Evolutionary conservation across 495 filamentous ascomycete genomes (phyloP).

Genomic region (Neurospora discreta): DNA sequence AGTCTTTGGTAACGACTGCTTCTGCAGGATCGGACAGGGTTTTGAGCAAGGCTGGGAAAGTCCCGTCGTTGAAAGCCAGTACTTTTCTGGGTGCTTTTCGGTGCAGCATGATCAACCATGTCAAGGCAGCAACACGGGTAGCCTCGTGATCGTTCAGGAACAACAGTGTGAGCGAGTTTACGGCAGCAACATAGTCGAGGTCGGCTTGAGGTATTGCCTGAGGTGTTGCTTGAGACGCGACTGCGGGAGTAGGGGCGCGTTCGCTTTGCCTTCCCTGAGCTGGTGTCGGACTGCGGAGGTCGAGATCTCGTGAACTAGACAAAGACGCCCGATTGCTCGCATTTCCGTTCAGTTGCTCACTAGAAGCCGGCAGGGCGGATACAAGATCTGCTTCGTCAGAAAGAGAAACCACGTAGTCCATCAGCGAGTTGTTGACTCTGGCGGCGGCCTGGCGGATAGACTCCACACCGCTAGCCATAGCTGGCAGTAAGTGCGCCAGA

Average conservation of each 20-base stretch:
- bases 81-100: conserved; percentile 89
- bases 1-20: conserved; percentile 87
- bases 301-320: conserved; percentile 41
- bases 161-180: conserved; percentile 84
- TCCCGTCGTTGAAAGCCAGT: conserved; percentile 91
- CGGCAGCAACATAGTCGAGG: conserved; percentile 94
- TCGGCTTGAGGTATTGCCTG: conserved; percentile 41
- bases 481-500: conserved; percentile 82
- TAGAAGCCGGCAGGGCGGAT: conserved; percentile 28
- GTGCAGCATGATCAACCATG: conserved; percentile 97
- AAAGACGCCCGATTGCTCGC: conserved; percentile 40
- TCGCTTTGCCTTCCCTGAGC: conserved; percentile 25
- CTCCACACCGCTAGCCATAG: conserved; percentile 85
- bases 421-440: conserved; percentile 77
- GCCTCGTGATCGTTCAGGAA: conserved; percentile 96
- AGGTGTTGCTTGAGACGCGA: conserved; percentile 18
- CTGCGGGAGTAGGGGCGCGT: conserved; percentile 31
- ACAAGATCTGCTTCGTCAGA: conserved; percentile 57
- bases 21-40: conserved; percentile 94
- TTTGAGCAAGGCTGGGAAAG: conserved; percentile 91
- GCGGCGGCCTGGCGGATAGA: conserved; percentile 79
- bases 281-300: conserved; percentile 44
- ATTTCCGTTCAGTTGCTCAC: conserved; percentile 47
- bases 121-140: conserved; percentile 83
- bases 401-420: conserved; percentile 83